Conservation (phyloP, 306 rosid genomes). For the Vigna reflexopilosa region DNA sequence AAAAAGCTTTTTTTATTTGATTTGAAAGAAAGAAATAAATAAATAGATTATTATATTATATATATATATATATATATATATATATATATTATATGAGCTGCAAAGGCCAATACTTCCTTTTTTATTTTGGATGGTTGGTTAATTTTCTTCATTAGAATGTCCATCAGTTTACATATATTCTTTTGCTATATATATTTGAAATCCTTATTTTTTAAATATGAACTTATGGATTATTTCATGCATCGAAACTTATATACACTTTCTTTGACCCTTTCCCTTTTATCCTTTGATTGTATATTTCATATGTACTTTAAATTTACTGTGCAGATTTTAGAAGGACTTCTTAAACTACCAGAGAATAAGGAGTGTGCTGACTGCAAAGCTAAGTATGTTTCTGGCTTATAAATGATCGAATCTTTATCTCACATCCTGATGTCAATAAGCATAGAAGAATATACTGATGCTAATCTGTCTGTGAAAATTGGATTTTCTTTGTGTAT, state of each 20-base stretch:
- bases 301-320: conserved; percentile 34
- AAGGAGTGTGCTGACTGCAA: conserved; percentile 99
- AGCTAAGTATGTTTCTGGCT: conserved; percentile 78
- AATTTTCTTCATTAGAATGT: neutral
- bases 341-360: conserved; percentile 94
- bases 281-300: conserved; percentile 31
- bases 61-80: too few species aligned
- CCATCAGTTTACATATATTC: conserved; percentile 1
- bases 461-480: neutral
- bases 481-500: conserved; percentile 10
- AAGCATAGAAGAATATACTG: conserved; percentile 24
- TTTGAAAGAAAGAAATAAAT: neutral
- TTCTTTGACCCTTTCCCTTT: neutral
- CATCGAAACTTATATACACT: neutral
- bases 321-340: conserved; percentile 93
- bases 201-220: conserved; percentile 32
- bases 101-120: neutral
- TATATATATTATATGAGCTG: neutral
- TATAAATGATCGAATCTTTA: conserved; percentile 32
- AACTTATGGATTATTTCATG: conserved; percentile 5
- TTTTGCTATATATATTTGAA: conserved; percentile 7
- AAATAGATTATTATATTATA: neutral
- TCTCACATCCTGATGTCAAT: neutral
- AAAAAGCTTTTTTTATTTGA: conserved; percentile 24
- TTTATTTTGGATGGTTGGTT: conserved; percentile 23